Conservation (phyloP, 2,329 filamentous ascomycete genomes). For the Cercospora beticola region DNA sequence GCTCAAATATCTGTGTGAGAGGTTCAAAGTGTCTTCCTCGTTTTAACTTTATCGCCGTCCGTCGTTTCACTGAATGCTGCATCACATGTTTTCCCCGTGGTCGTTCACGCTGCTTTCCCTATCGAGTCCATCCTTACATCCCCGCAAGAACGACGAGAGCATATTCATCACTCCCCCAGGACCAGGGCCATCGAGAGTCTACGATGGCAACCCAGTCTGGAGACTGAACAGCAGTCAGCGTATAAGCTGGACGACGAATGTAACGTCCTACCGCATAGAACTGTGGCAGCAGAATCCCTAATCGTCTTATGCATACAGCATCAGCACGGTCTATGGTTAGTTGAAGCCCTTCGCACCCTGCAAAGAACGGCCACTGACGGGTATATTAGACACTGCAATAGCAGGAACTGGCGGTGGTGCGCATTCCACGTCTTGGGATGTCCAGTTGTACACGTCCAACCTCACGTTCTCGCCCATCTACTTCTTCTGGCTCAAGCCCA, state of each 20-base stretch:
- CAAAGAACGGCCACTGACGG: not conserved
- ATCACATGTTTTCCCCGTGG: not conserved
- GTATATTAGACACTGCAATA: not conserved
- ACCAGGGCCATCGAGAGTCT: not conserved
- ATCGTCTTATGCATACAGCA: not conserved
- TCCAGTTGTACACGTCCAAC: not conserved
- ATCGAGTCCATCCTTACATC: not conserved
- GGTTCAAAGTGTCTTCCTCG: not conserved
- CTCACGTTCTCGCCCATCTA: slow-evolving; percentile 3
- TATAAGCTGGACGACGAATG: not conserved
- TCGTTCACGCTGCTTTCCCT: not conserved
- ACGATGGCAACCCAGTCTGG: slow-evolving; percentile 1
- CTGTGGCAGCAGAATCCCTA: not conserved
- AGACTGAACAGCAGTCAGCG: not conserved
- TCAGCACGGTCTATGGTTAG: slow-evolving; percentile 2
- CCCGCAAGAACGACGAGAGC: not conserved
- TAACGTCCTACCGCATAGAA: not conserved
- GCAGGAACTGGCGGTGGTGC: not conserved
- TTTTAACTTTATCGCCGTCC: not conserved
- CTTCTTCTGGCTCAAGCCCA: slow-evolving; percentile 2
- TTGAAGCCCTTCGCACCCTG: not conserved
- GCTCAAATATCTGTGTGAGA: not conserved
- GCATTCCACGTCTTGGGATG: not conserved
- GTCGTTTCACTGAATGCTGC: not conserved
- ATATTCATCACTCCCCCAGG: not conserved